phyloP scores from a whole-genome alignment of 192 early-diverging fungal genomes.

The Backusella parvicylindrica region DNA sequence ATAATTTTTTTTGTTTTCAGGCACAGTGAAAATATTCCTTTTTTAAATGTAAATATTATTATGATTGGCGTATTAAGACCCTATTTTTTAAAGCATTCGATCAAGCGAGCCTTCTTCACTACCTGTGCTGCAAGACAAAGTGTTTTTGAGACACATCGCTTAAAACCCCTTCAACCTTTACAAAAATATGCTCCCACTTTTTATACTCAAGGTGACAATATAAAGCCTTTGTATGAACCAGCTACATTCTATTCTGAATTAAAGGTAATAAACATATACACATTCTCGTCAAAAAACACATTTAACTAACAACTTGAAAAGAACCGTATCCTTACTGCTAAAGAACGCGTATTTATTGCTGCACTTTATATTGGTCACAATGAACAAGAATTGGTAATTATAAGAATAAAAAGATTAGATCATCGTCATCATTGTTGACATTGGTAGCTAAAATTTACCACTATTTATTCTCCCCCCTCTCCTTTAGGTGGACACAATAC shows the following conservation, averaged over 20 bases:
- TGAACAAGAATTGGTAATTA: constrained; percentile 80
- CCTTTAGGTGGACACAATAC: constrained; percentile 54
- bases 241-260: constrained; percentile 46
- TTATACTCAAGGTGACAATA: constrained; percentile 31
- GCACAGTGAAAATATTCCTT: not conserved
- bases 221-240: constrained; percentile 40
- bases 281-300: not conserved
- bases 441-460: not conserved
- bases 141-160: not conserved
- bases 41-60: not conserved
- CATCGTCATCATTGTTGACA: not conserved
- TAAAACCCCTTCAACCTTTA: constrained; percentile 17
- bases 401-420: constrained; percentile 23
- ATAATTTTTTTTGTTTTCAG: not conserved
- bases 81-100: not conserved
- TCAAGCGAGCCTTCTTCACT: not conserved
- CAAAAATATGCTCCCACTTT: constrained; percentile 26
- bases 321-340: constrained; percentile 67
- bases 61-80: not conserved
- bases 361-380: constrained; percentile 87
- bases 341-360: constrained; percentile 73
- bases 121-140: not conserved
- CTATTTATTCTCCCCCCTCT: not conserved
- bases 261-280: constrained; percentile 37
- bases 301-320: no score